phyloP scores from a whole-genome alignment of 768 basidiomycete genomes.

The Floccularia luteovirens region DNA sequence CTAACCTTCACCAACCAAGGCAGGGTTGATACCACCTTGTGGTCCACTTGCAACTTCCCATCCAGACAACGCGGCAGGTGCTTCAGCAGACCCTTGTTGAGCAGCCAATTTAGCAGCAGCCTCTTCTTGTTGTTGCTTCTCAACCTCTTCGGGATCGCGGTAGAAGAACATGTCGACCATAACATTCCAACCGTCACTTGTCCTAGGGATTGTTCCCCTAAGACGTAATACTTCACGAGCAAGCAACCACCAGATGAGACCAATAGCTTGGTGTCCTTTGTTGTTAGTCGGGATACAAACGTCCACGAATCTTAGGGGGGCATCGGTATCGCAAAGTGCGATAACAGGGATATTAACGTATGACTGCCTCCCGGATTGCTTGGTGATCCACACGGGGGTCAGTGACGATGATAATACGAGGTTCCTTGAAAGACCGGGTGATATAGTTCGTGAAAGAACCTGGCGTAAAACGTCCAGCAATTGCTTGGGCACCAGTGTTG shows the following conservation, averaged over 20 bases:
- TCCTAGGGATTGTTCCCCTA: slow-evolving; percentile 88
- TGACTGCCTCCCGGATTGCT: slow-evolving; percentile 98
- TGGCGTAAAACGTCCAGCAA: slow-evolving; percentile 98
- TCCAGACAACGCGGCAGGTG: slow-evolving; percentile 36
- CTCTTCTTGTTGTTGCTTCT: slow-evolving; percentile 95
- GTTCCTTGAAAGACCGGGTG: slow-evolving; percentile 99
- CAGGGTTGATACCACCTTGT: slow-evolving; percentile 73
- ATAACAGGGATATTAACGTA: slow-evolving; percentile 99
- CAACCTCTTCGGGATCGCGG: slow-evolving; percentile 98
- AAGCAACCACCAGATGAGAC: slow-evolving; percentile 96
- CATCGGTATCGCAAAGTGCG: slow-evolving; percentile 97
- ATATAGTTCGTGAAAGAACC: slow-evolving; percentile 99
- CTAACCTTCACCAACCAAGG: slow-evolving; percentile 58
- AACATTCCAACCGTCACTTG: slow-evolving; percentile 91
- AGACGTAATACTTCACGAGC: slow-evolving; percentile 96
- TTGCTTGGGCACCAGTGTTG: slow-evolving; percentile 97
- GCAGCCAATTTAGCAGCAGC: slow-evolving; percentile 77
- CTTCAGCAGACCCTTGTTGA: slow-evolving; percentile 44
- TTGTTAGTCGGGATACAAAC: slow-evolving; percentile 99
- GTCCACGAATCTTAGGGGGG: slow-evolving; percentile 95
- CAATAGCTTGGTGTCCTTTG: slow-evolving; percentile 96
- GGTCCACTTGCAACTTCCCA: slow-evolving; percentile 74
- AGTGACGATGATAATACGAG: slow-evolving; percentile 95
- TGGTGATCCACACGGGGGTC: slow-evolving; percentile 99
- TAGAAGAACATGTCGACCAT: slow-evolving; percentile 99